phyloP scores from a whole-genome alignment of 306 rosid species.

The Phaseolus lunatus region DNA sequence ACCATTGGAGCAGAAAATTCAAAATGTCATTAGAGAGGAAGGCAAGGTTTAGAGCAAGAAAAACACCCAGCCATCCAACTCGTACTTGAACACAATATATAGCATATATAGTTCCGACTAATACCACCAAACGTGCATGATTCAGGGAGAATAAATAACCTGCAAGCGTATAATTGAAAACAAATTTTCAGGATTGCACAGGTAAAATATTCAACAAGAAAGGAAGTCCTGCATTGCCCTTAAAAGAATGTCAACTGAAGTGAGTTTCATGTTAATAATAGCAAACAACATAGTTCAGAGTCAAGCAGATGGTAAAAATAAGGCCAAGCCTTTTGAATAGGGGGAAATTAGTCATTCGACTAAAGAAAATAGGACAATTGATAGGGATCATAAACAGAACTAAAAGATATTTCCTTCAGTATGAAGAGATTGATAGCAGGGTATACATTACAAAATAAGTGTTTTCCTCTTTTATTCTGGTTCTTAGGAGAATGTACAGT shows the following conservation, averaged over 20 bases:
- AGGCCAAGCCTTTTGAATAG: constrained; percentile 32
- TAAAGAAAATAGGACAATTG: background rate
- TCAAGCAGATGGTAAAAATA: constrained; percentile 7
- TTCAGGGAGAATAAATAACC: constrained; percentile 94
- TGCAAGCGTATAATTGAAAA: constrained; percentile 52
- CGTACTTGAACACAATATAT: constrained; percentile 83
- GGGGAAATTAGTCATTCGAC: background rate
- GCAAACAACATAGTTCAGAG: constrained; percentile 17
- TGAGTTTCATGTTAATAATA: constrained; percentile 12
- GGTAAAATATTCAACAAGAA: constrained; percentile 11
- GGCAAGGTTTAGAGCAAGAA: constrained; percentile 84
- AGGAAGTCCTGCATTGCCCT: background rate
- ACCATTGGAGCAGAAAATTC: constrained; percentile 84
- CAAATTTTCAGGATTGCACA: constrained; percentile 17
- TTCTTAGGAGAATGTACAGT: constrained; percentile 7
- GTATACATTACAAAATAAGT: constrained; percentile 7
- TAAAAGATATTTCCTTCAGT: constrained; percentile 6
- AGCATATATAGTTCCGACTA: constrained; percentile 77
- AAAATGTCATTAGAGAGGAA: constrained; percentile 84
- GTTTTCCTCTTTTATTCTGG: constrained; percentile 13
- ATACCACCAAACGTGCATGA: constrained; percentile 92
- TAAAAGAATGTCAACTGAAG: constrained; percentile 12
- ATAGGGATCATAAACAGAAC: constrained; percentile 15
- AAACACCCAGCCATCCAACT: constrained; percentile 92
- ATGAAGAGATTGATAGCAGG: background rate